phyloP scores from a whole-genome alignment of 306 rosid species.

The Quercus cerris region DNA sequence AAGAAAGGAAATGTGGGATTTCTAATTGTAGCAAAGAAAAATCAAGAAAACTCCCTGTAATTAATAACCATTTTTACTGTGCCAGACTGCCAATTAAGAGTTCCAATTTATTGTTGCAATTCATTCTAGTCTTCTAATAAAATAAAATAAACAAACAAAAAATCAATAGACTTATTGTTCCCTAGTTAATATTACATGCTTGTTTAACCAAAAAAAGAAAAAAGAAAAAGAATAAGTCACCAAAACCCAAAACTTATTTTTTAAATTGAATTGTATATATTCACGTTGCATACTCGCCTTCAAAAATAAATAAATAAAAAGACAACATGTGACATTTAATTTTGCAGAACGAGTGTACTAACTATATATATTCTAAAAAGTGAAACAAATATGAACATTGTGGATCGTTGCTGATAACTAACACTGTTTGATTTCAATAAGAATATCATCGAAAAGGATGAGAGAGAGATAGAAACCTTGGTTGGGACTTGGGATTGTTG shows the following conservation, averaged over 20 bases:
- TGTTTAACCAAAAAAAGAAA: no score
- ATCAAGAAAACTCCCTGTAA: not conserved
- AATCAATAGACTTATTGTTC: no score
- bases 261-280: not conserved
- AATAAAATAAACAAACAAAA: no score
- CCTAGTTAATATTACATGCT: no score
- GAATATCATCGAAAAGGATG: not conserved
- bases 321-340: not conserved
- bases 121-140: no score
- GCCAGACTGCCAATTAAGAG: not conserved
- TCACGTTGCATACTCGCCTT: not conserved
- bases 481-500: not conserved
- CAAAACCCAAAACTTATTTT: not conserved
- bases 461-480: not conserved
- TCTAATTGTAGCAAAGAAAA: not conserved
- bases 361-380: not conserved
- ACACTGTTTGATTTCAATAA: no score
- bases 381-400: no score
- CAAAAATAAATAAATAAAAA: no score
- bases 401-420: no score
- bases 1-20: not conserved
- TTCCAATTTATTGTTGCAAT: no score
- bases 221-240: no score
- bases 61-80: not conserved
- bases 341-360: not conserved